Conservation (phyloP, 257 asterid genomes). For the Fraxinus pennsylvanica region DNA sequence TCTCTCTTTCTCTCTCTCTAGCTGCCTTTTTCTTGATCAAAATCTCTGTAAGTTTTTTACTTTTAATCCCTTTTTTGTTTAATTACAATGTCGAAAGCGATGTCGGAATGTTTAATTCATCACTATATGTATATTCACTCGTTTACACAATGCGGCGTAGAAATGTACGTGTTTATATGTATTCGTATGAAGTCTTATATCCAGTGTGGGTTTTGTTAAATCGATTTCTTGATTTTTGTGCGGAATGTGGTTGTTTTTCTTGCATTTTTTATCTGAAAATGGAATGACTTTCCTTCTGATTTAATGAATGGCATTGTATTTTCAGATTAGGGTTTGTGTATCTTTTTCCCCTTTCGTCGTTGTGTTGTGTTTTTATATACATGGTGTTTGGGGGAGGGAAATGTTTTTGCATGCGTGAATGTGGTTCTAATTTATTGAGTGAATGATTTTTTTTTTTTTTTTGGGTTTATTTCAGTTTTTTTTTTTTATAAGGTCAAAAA, state of each 20-base stretch:
- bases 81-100: slow-evolving; percentile 36
- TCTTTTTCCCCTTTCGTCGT: background rate
- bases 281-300: background rate
- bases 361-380: background rate
- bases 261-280: slow-evolving; percentile 38
- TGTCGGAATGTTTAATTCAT: background rate
- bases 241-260: slow-evolving; percentile 20
- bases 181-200: slow-evolving; percentile 14
- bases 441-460: background rate
- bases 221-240: slow-evolving; percentile 23
- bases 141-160: background rate
- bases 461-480: background rate
- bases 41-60: slow-evolving; percentile 42
- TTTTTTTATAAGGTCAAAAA: slow-evolving; percentile 35
- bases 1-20: slow-evolving; percentile 32
- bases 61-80: background rate
- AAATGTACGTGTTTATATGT: slow-evolving; percentile 35
- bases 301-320: slow-evolving; percentile 23
- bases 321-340: slow-evolving; percentile 43
- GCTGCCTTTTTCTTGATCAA: slow-evolving; percentile 40
- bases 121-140: slow-evolving; percentile 10
- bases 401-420: slow-evolving; percentile 29
- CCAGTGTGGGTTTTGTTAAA: slow-evolving; percentile 13
- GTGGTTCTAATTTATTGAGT: slow-evolving; percentile 16
- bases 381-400: slow-evolving; percentile 14